Conservation (phyloP, 257 asterid genomes). For the Prunella vulgaris region DNA sequence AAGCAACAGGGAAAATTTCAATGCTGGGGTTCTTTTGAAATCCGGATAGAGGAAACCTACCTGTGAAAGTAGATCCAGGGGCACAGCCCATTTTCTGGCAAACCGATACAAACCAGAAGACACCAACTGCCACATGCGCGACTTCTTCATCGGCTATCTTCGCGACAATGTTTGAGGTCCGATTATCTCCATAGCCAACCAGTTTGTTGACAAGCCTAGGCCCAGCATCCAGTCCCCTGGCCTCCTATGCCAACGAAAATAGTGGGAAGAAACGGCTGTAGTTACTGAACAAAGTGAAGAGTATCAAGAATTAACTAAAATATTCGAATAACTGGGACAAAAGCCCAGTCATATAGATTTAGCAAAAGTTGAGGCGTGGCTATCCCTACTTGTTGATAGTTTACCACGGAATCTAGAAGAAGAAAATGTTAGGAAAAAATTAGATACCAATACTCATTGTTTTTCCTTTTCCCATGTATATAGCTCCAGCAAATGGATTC, state of each 20-base stretch:
- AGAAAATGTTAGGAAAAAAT: not conserved
- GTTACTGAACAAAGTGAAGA: not conserved
- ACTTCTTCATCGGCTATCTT: constrained; percentile 92
- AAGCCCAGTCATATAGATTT: not conserved
- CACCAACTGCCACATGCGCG: constrained; percentile 94
- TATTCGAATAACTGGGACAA: not conserved
- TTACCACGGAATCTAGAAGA: not conserved
- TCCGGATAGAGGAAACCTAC: constrained; percentile 24
- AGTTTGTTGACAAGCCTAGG: constrained; percentile 85
- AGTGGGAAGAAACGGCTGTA: not conserved
- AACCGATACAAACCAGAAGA: constrained; percentile 76
- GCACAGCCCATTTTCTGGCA: constrained; percentile 66
- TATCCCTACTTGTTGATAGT: not conserved
- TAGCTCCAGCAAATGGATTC: not conserved
- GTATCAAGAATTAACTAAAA: not conserved
- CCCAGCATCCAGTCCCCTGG: constrained; percentile 97
- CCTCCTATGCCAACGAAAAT: constrained; percentile 51
- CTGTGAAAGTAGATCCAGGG: constrained; percentile 74
- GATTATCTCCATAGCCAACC: constrained; percentile 75
- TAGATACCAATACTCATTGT: not conserved
- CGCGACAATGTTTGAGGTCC: constrained; percentile 76
- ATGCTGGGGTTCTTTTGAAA: not conserved
- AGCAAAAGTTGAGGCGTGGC: not conserved
- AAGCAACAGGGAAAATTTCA: not conserved
- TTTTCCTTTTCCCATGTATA: too few species aligned